Evolutionary conservation across 805 yeast species (phyloP), one percentile per base, ranked within the genome.

Genomic region (Torulaspora gathmanii): DNA sequence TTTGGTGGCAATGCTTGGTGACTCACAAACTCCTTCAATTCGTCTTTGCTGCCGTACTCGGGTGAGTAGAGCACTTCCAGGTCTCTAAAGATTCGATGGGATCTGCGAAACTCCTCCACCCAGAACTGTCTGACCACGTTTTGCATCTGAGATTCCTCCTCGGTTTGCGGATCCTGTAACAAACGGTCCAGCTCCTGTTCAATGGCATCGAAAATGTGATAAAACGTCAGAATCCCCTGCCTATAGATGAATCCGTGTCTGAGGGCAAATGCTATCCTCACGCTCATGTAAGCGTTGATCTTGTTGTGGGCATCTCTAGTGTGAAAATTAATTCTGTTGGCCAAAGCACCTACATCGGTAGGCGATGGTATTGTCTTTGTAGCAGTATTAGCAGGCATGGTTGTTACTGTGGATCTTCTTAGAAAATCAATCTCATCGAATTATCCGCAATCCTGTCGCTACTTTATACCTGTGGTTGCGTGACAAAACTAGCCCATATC

Each of bases 341-440:
- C 95, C 42, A 86, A 70, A 5, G 95, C 95, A 20, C 90, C 95
- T 13, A 81, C 69, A 60, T 86, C 95, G n/a, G 77, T 75, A 45
- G 83, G 82, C n/a, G 79, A 72, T 2, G 95, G 95, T 26, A 86
- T 74, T 27, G 82, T 76, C 17, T 51, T 44, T 16, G 29, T 40
- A 26, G 42, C 45, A 20, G 49, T 34, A 44, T 40, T 44, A 33
- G 37, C 44, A 25, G 22, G 35, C 28, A n/a, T 45, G 12, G 16
- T 35, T 34, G 12, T 33, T 19, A 28, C 34, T 27, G 30, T 44
- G 35, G n/a, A 7, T 22, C 39, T 36, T 39, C 27, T 33, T 11
- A 30, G 22, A 9, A 11, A 12, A n/a, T 4, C 3, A 17, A 9
- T 33, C 10, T 7, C 5, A 31, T 11, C 26, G 19, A 5, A 12